Evolutionary conservation across 179 eudicot species (phyloP).

Genomic region (Sideroxylon spinosum): DNA sequence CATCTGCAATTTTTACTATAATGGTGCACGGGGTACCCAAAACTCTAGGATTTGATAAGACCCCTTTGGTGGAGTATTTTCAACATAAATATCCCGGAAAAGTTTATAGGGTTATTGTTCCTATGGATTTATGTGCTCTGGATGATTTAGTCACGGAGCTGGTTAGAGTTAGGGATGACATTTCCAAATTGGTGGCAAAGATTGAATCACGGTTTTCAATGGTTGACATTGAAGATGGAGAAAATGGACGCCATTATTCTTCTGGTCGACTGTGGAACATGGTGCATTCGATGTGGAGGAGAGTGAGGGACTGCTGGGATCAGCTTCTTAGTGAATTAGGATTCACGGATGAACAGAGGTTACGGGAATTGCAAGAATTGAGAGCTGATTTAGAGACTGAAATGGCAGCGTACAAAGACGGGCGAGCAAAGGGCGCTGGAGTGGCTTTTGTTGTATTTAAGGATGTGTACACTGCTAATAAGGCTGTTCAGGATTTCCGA

Average conservation of each 20-base stretch:
- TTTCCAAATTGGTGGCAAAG: constrained; percentile 53
- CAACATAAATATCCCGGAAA: constrained; percentile 73
- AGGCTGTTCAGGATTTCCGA: constrained; percentile 77
- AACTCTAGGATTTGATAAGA: constrained; percentile 50
- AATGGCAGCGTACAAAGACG: constrained; percentile 82
- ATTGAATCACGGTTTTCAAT: constrained; percentile 48
- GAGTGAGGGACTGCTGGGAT: constrained; percentile 40
- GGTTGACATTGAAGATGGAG: constrained; percentile 34
- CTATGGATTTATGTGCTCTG: constrained; percentile 84
- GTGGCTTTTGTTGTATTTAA: constrained; percentile 92
- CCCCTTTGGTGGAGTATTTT: constrained; percentile 72
- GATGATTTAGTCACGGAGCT: constrained; percentile 79
- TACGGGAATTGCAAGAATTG: constrained; percentile 73
- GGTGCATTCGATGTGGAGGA: constrained; percentile 29
- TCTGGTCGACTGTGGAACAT: constrained; percentile 23
- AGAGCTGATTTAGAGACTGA: constrained; percentile 86
- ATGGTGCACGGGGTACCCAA: constrained; percentile 85
- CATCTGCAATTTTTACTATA: constrained; percentile 68
- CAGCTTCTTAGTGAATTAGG: constrained; percentile 42
- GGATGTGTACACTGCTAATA: constrained; percentile 80
- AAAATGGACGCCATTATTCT: constrained; percentile 21
- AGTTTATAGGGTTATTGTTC: constrained; percentile 66
- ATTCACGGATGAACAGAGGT: constrained; percentile 61
- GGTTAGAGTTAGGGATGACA: constrained; percentile 69
- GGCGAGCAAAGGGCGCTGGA: constrained; percentile 84